These are phyloP conservation scores for Dunaliella salina DNA, from an alignment of 163 green algal genomes.

Conservation along the genomic window DNA sequence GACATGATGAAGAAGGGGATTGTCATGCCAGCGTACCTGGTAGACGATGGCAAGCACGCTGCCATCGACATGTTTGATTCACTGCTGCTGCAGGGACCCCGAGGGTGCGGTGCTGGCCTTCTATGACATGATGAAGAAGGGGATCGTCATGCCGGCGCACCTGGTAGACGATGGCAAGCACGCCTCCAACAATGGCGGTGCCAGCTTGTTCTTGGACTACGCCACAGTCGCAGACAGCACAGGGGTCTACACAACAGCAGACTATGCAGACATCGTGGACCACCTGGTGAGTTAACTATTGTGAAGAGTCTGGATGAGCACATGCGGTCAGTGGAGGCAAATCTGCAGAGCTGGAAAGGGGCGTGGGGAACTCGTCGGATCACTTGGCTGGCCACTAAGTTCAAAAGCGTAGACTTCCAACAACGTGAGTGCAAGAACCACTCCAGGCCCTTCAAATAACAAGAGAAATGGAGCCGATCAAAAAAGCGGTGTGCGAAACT, in stretches of 20 bases:
- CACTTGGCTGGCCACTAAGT: too few relatives aligned
- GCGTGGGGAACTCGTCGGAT: too few relatives aligned
- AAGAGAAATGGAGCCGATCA: too few relatives aligned
- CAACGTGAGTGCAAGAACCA: too few relatives aligned
- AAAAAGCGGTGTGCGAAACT: too few relatives aligned
- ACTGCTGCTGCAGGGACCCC: conserved; percentile 56
- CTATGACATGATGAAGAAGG: conserved; percentile 96
- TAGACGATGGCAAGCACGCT: conserved; percentile 80
- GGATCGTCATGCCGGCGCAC: conserved; percentile 96
- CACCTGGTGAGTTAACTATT: conserved; percentile 63
- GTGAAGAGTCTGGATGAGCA: background rate
- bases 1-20: conserved; percentile 99
- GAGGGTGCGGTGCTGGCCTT: conserved; percentile 83
- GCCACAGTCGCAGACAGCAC: conserved; percentile 37
- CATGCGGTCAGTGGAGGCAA: too few relatives aligned
- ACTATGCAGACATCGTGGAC: conserved; percentile 88
- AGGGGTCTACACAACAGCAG: conserved; percentile 70
- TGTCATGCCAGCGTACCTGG: conserved; percentile 93
- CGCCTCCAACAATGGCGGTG: conserved; percentile 9
- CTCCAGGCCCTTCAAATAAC: too few relatives aligned
- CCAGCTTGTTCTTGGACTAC: conserved; percentile 45
- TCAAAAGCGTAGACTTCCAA: too few relatives aligned
- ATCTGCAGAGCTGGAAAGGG: too few relatives aligned
- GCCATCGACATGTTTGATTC: background rate
- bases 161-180: conserved; percentile 88